phyloP scores from a whole-genome alignment of 2,329 filamentous ascomycete genomes.

The Endoconidiophora polonica region DNA sequence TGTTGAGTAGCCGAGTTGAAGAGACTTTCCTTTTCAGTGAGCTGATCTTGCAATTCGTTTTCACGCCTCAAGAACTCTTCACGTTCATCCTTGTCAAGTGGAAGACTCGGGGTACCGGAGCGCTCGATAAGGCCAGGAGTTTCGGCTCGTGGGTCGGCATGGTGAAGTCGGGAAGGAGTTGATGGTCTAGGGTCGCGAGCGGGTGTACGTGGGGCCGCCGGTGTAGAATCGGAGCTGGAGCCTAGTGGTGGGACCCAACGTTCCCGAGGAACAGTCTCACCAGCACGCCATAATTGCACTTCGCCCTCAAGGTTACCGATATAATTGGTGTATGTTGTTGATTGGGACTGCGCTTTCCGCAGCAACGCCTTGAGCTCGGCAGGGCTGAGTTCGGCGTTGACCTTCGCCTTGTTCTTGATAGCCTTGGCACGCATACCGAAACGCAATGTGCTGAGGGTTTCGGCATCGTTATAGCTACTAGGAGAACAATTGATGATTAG shows the following conservation, averaged over 20 bases:
- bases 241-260: constrained; percentile 54
- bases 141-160: constrained; percentile 43
- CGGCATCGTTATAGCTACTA: constrained; percentile 91
- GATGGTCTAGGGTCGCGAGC: constrained; percentile 32
- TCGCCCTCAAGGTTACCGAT: constrained; percentile 71
- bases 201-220: constrained; percentile 22
- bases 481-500: constrained; percentile 99
- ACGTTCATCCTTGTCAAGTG: constrained; percentile 87
- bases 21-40: constrained; percentile 79
- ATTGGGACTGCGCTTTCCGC: constrained; percentile 79
- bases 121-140: constrained; percentile 58
- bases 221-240: constrained; percentile 19
- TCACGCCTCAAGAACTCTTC: constrained; percentile 91
- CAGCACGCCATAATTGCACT: constrained; percentile 70
- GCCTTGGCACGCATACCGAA: constrained; percentile 95
- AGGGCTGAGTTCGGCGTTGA: constrained; percentile 94
- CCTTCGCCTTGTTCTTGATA: constrained; percentile 99
- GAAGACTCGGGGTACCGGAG: constrained; percentile 69
- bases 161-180: constrained; percentile 22
- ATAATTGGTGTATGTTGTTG: constrained; percentile 77
- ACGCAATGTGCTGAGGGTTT: constrained; percentile 79
- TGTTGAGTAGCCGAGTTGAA: constrained; percentile 65
- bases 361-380: constrained; percentile 85
- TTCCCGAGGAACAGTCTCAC: constrained; percentile 77
- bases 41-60: constrained; percentile 92